These are phyloP conservation scores for Neonectria magnoliae DNA, from an alignment of 2,329 filamentous ascomycete genomes.

Conservation along the genomic window DNA sequence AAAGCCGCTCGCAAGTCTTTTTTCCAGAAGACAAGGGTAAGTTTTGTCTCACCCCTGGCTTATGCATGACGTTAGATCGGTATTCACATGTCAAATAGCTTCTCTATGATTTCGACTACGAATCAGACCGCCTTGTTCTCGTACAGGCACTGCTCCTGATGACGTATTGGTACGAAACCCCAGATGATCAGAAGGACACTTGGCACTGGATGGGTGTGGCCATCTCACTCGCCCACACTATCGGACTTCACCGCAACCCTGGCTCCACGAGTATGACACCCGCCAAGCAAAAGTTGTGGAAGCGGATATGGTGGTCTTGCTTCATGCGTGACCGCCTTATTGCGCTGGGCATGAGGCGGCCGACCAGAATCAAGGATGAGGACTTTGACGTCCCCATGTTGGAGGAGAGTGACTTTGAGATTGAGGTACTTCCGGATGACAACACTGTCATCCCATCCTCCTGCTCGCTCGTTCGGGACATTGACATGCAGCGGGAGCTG, in stretches of 20 bases:
- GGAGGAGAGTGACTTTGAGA: constrained; percentile 84
- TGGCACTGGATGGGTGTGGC: constrained; percentile 99
- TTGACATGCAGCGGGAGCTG: constrained; percentile 78
- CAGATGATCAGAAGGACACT: constrained; percentile 96
- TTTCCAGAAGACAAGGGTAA: constrained; percentile 86
- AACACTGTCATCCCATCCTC: constrained; percentile 74
- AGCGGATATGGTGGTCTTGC: constrained; percentile 97
- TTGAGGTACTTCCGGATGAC: constrained; percentile 72
- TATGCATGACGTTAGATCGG: constrained; percentile 12
- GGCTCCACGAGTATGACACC: constrained; percentile 77
- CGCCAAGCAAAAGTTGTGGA: constrained; percentile 85
- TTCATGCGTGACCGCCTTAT: constrained; percentile 95
- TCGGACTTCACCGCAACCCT: constrained; percentile 90
- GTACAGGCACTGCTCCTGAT: constrained; percentile 90
- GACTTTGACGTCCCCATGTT: constrained; percentile 96
- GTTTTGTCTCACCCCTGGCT: constrained; percentile 44
- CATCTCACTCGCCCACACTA: constrained; percentile 91
- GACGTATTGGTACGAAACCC: constrained; percentile 98
- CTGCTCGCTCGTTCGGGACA: constrained; percentile 76
- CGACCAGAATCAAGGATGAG: constrained; percentile 90
- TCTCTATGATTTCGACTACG: constrained; percentile 95
- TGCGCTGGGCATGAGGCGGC: constrained; percentile 91
- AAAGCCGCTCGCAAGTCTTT: constrained; percentile 88
- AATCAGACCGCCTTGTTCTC: constrained; percentile 86
- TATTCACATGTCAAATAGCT: constrained; percentile 59